Evolutionary conservation across 2,329 filamentous ascomycete species (phyloP).

Genomic region (Cercospora berteroae): DNA sequence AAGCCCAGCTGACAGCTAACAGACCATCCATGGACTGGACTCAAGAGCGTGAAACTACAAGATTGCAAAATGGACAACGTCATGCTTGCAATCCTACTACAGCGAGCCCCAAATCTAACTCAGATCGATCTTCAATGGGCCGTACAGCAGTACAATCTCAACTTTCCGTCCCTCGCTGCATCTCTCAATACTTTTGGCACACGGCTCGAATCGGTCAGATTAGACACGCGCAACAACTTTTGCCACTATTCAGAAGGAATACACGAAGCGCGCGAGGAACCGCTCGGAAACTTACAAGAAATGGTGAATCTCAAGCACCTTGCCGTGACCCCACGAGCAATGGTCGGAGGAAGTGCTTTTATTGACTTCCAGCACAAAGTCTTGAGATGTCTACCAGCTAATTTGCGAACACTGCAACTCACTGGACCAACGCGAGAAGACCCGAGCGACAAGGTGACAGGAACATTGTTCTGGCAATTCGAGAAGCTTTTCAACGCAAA

Average conservation of each 20-base stretch:
- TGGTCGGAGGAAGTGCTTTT: background rate
- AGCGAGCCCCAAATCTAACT: slow-evolving; percentile 12
- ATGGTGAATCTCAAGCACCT: slow-evolving; percentile 2
- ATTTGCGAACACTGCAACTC: background rate
- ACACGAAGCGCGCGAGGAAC: slow-evolving; percentile 7
- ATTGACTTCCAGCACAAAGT: background rate
- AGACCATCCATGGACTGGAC: slow-evolving; percentile 11
- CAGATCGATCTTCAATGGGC: slow-evolving; percentile 12
- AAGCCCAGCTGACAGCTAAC: background rate
- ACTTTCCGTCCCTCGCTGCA: slow-evolving; percentile 7
- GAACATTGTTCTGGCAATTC: background rate
- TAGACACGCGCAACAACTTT: slow-evolving; percentile 13
- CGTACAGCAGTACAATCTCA: slow-evolving; percentile 7
- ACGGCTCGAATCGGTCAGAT: slow-evolving; percentile 3
- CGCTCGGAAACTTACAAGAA: slow-evolving; percentile 2
- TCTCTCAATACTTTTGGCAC: slow-evolving; percentile 9
- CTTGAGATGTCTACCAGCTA: background rate
- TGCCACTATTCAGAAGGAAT: slow-evolving; percentile 1
- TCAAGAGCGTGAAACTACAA: slow-evolving; percentile 6
- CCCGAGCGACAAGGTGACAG: background rate
- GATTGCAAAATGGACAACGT: slow-evolving; percentile 14
- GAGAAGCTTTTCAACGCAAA: background rate
- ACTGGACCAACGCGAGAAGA: slow-evolving; percentile 9
- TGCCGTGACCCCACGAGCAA: slow-evolving; percentile 7
- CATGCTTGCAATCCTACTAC: slow-evolving; percentile 6